These are phyloP conservation scores for Phytophthora kernoviae DNA, from an alignment of 352 stramenopile species.

Conservation along the genomic window DNA sequence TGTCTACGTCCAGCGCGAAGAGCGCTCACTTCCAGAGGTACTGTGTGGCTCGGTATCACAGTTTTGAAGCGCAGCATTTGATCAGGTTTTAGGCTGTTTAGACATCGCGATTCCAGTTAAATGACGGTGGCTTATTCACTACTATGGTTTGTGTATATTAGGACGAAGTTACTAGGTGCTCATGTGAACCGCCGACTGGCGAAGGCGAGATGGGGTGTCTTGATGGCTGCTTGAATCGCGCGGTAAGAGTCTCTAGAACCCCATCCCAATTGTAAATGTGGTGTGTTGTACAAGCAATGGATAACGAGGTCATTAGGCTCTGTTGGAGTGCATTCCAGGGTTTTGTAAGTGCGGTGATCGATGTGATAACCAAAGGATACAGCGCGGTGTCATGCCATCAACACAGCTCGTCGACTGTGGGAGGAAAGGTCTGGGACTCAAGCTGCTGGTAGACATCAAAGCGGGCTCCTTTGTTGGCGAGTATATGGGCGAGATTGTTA, in stretches of 20 bases:
- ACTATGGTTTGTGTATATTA: constrained; percentile 21
- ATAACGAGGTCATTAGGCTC: constrained; percentile 29
- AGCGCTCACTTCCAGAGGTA: constrained; percentile 54
- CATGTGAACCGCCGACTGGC: constrained; percentile 43
- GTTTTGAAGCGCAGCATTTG: not conserved
- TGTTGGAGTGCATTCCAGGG: constrained; percentile 69
- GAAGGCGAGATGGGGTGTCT: constrained; percentile 56
- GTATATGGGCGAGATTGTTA: constrained; percentile 88
- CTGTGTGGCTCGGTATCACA: not conserved
- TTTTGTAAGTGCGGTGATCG: constrained; percentile 66
- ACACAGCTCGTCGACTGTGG: constrained; percentile 60
- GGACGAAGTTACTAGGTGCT: constrained; percentile 76
- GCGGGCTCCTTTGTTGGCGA: constrained; percentile 74
- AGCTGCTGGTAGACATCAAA: constrained; percentile 51
- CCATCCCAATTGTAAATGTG: too few species aligned
- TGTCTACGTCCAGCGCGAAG: constrained; percentile 76
- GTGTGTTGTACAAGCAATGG: too few species aligned
- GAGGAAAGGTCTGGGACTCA: constrained; percentile 68
- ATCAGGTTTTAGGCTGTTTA: not conserved
- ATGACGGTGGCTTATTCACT: constrained; percentile 1
- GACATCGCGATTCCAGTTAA: not conserved
- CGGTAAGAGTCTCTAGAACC: constrained; percentile 28
- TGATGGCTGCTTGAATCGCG: constrained; percentile 80
- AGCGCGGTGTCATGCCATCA: constrained; percentile 59
- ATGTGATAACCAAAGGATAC: constrained; percentile 82